These are phyloP conservation scores for Hevea brasiliensis DNA, from an alignment of 345 rosid genomes.

Conservation along the genomic window DNA sequence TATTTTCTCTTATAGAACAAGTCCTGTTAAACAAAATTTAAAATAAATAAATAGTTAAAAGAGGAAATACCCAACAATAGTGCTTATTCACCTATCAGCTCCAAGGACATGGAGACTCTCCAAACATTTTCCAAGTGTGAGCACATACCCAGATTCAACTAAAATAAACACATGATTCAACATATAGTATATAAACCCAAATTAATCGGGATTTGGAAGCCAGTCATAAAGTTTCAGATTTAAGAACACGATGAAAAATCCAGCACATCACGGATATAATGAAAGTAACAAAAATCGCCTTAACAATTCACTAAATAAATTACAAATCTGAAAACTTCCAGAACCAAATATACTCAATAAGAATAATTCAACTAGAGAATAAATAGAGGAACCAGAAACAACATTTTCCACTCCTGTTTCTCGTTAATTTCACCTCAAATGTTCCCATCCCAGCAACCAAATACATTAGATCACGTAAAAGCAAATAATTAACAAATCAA, in stretches of 20 bases:
- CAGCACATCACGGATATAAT: no score
- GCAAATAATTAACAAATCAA: no score
- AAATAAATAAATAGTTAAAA: background rate
- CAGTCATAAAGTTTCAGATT: no score
- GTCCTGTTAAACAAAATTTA: constrained; percentile 2
- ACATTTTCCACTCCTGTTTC: background rate
- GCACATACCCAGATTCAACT: background rate
- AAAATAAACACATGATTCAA: background rate
- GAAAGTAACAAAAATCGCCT: no score
- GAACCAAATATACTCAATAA: background rate
- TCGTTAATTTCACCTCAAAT: background rate
- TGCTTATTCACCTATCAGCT: background rate
- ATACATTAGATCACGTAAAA: background rate
- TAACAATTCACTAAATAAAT: no score
- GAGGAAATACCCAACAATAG: background rate
- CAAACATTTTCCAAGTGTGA: background rate
- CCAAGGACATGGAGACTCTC: background rate
- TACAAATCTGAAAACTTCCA: no score
- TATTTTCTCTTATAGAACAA: background rate
- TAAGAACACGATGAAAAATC: no score
- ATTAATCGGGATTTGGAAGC: no score
- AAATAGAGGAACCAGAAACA: background rate
- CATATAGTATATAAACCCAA: background rate
- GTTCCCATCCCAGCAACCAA: background rate
- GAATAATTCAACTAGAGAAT: background rate